These are phyloP conservation scores for Thalassiosira delicatula DNA, from an alignment of 352 stramenopile species.

Conservation along the genomic window DNA sequence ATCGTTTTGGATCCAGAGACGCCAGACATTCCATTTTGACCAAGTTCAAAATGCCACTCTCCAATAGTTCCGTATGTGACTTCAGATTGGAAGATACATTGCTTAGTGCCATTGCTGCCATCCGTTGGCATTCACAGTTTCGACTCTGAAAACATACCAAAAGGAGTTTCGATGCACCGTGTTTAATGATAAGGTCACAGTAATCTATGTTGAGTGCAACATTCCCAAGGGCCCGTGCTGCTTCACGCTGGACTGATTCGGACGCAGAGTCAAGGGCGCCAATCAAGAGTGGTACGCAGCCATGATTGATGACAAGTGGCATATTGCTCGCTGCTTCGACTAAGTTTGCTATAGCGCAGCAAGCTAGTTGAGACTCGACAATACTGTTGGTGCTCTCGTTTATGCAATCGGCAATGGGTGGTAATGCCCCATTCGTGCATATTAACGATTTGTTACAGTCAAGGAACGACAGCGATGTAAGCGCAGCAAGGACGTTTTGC, in stretches of 20 bases:
- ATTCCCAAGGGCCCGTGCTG: conserved; percentile 91
- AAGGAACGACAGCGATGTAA: conserved; percentile 71
- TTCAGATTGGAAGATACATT: conserved; percentile 94
- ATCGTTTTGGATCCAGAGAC: conserved; percentile 90
- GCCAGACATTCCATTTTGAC: conserved; percentile 89
- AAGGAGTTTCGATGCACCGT: conserved; percentile 87
- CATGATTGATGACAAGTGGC: conserved; percentile 88
- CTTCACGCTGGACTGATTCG: conserved; percentile 89
- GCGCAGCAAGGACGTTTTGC: conserved; percentile 66
- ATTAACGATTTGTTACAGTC: conserved; percentile 95
- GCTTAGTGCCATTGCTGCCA: conserved; percentile 94
- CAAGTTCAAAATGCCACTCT: conserved; percentile 88
- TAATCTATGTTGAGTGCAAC: conserved; percentile 95
- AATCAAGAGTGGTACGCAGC: conserved; percentile 88
- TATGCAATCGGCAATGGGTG: conserved; percentile 88
- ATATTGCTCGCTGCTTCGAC: conserved; percentile 94
- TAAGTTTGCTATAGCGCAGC: conserved; percentile 94
- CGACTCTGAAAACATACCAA: conserved; percentile 89
- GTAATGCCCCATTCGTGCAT: conserved; percentile 90
- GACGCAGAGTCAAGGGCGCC: conserved; percentile 81
- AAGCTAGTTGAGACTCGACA: conserved; percentile 90
- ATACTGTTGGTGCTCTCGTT: conserved; percentile 78
- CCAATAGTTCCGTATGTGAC: conserved; percentile 91
- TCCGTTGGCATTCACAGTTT: conserved; percentile 91
- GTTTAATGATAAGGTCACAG: conserved; percentile 89